Evolutionary conservation across 1,139 yeast genomes (phyloP).

Genomic region (Yamadazyma taylorii): DNA sequence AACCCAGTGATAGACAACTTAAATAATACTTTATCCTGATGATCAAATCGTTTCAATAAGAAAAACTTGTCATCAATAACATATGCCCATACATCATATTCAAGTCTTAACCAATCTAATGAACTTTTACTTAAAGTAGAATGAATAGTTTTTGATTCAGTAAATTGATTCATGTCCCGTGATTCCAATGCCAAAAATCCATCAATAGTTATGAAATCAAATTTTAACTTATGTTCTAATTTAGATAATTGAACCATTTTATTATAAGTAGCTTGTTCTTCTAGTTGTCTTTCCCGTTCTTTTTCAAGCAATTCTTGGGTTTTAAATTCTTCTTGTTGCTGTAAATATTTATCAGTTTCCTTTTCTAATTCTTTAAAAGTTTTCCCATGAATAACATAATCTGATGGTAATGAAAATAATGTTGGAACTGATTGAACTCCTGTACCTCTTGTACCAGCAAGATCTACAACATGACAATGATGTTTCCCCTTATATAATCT

Average conservation of each 20-base stretch:
- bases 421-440: constrained; percentile 67
- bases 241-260: constrained; percentile 17
- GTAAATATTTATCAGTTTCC: constrained; percentile 22
- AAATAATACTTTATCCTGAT: constrained; percentile 14
- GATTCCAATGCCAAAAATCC: constrained; percentile 31
- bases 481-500: constrained; percentile 61
- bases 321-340: constrained; percentile 16
- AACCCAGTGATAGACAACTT: constrained; percentile 18
- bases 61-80: constrained; percentile 19
- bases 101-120: constrained; percentile 31
- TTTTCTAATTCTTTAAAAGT: constrained; percentile 26
- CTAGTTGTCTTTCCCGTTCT: constrained; percentile 18
- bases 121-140: constrained; percentile 16
- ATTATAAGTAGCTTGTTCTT: constrained; percentile 17
- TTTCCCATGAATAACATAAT: constrained; percentile 30
- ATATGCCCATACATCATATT: constrained; percentile 35
- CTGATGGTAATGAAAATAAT: constrained; percentile 45
- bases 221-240: constrained; percentile 14
- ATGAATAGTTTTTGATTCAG: constrained; percentile 15
- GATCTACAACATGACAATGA: constrained; percentile 74
- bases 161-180: constrained; percentile 14
- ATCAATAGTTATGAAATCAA: constrained; percentile 30
- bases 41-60: constrained; percentile 16
- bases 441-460: constrained; percentile 60
- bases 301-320: constrained; percentile 15